Conservation (phyloP, 1,284 basidiomycete genomes). For the Cystobasidium sp. region DNA sequence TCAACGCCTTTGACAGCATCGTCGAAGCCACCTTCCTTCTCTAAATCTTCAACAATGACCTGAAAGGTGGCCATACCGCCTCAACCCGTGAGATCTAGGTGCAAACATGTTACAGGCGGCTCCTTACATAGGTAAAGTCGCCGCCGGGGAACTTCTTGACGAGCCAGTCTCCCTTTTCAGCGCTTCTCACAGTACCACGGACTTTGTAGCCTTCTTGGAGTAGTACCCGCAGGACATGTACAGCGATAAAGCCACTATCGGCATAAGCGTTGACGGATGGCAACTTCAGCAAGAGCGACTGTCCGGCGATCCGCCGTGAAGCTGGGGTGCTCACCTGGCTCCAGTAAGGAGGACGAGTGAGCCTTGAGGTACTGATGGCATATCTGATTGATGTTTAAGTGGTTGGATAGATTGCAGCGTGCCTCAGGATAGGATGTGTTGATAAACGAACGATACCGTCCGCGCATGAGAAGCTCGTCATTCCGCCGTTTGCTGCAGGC, state of each 20-base stretch:
- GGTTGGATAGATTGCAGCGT: background rate
- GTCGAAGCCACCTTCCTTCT: slow-evolving; percentile 58
- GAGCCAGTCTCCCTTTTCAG: slow-evolving; percentile 58
- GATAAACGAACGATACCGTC: no score
- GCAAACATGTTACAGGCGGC: no score
- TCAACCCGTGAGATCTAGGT: background rate
- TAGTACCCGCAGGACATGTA: slow-evolving; percentile 54
- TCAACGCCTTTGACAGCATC: slow-evolving; percentile 58
- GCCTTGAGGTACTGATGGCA: slow-evolving; percentile 6
- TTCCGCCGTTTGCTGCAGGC: no score
- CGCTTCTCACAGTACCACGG: slow-evolving; percentile 58
- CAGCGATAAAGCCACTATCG: slow-evolving; percentile 50
- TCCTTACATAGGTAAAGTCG: slow-evolving; percentile 52
- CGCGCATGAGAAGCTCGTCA: no score
- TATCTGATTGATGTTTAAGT: background rate
- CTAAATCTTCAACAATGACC: slow-evolving; percentile 57
- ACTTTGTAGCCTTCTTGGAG: slow-evolving; percentile 56
- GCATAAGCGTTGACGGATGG: background rate
- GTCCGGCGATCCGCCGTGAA: background rate
- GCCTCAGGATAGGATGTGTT: no score
- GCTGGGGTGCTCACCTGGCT: slow-evolving; percentile 7
- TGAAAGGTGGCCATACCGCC: background rate
- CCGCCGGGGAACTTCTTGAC: slow-evolving; percentile 54
- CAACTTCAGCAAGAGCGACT: background rate
- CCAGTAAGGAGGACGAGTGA: slow-evolving; percentile 27